Evolutionary conservation across 2,329 filamentous ascomycete genomes (phyloP).

Genomic region (Metarhizium sp.): DNA sequence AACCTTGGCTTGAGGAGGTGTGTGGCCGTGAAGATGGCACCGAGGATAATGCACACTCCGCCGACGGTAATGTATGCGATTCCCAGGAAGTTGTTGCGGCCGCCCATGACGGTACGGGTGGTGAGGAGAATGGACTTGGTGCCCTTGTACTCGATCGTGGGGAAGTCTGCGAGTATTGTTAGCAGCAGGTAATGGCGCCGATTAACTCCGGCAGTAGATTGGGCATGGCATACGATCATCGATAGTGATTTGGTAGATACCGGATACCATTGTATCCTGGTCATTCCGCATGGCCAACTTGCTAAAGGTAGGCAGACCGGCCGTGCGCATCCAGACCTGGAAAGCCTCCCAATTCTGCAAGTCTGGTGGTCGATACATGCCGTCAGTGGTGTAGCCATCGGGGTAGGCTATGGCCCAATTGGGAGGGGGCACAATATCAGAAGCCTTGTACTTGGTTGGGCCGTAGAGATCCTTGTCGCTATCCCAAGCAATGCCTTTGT

Average conservation of each 20-base stretch:
- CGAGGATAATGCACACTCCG: slow-evolving; percentile 83
- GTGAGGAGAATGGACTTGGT: slow-evolving; percentile 86
- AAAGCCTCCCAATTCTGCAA: slow-evolving; percentile 72
- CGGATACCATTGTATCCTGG: slow-evolving; percentile 52
- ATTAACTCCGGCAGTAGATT: not conserved
- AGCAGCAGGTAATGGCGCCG: not conserved
- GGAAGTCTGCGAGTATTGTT: slow-evolving; percentile 55
- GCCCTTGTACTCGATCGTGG: slow-evolving; percentile 67
- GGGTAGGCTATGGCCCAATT: slow-evolving; percentile 73
- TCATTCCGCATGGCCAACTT: slow-evolving; percentile 87
- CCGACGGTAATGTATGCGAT: slow-evolving; percentile 95
- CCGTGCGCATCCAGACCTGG: slow-evolving; percentile 98
- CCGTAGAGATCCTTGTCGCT: slow-evolving; percentile 77
- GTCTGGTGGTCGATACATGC: slow-evolving; percentile 53
- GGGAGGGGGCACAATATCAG: slow-evolving; percentile 68
- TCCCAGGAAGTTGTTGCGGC: slow-evolving; percentile 89
- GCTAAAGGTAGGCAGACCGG: slow-evolving; percentile 86
- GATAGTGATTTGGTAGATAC: slow-evolving; percentile 70
- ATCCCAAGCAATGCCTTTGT: slow-evolving; percentile 75
- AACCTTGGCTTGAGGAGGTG: slow-evolving; percentile 87
- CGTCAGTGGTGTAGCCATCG: slow-evolving; percentile 53
- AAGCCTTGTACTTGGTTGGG: slow-evolving; percentile 52
- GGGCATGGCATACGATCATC: slow-evolving; percentile 56
- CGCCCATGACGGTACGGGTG: slow-evolving; percentile 86
- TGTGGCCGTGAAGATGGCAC: slow-evolving; percentile 77